Percentiles rank a stretch among this genome's conserved stretches.
These are phyloP conservation scores for Coemansia sp. DNA, from an alignment of 192 early-diverging fungal species.

Conservation along the genomic window DNA sequence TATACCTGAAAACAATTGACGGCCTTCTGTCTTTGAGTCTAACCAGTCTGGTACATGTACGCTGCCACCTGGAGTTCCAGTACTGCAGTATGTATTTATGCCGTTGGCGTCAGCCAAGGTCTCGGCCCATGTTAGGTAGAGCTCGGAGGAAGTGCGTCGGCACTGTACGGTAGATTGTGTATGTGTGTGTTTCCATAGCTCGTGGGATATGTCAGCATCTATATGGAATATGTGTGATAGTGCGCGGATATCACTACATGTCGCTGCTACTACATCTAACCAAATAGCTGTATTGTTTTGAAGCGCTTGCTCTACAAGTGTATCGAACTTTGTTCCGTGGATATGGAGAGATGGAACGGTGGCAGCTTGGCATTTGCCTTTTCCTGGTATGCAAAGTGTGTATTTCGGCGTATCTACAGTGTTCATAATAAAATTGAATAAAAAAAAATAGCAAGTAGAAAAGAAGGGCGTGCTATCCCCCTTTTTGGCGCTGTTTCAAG, in stretches of 20 bases:
- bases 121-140: constrained; percentile 3
- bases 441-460: not conserved
- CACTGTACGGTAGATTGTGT: not conserved
- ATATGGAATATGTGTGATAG: constrained; percentile 3
- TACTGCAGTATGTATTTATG: not conserved
- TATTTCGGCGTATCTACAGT: not conserved
- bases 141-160: not conserved
- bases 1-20: not conserved
- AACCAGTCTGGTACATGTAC: constrained; percentile 1
- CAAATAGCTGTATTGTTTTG: not conserved
- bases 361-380: constrained; percentile 2
- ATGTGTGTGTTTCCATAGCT: not conserved
- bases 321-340: not conserved
- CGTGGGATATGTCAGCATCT: not conserved
- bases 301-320: not conserved
- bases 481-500: not conserved
- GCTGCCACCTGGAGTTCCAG: not conserved
- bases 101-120: not conserved
- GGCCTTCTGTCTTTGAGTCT: not conserved
- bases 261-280: constrained; percentile 5
- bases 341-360: not conserved
- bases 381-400: constrained; percentile 11
- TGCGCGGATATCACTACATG: constrained; percentile 2
- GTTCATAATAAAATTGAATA: not conserved
- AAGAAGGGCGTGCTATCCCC: not conserved